These are phyloP conservation scores for Cocos nucifera DNA, from an alignment of 176 grass and related monocot genomes.

Conservation along the genomic window DNA sequence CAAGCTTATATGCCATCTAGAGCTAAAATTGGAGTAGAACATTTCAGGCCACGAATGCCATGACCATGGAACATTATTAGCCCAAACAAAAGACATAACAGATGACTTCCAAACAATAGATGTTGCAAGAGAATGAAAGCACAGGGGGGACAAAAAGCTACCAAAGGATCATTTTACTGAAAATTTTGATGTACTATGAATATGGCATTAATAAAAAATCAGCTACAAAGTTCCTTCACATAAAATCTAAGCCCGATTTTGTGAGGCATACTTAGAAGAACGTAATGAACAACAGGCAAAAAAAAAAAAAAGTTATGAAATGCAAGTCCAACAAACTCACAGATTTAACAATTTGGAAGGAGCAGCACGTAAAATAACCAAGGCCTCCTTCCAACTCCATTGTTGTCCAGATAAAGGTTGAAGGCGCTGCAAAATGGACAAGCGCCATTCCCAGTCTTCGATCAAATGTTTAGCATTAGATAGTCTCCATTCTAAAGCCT, in stretches of 20 bases:
- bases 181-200: slow-evolving; percentile 1
- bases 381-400: slow-evolving; percentile 96
- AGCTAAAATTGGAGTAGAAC: no score
- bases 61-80: no score
- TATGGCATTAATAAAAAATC: not conserved
- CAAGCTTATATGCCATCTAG: no score
- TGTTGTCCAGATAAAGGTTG: slow-evolving; percentile 56
- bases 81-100: no score
- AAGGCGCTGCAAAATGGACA: slow-evolving; percentile 75
- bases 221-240: no score
- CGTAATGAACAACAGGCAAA: no score
- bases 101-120: no score
- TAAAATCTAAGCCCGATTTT: no score
- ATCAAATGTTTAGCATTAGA: slow-evolving; percentile 59
- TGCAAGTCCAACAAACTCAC: slow-evolving; percentile 48
- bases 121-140: no score
- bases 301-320: not conserved
- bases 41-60: no score
- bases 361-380: slow-evolving; percentile 79
- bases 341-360: slow-evolving; percentile 93
- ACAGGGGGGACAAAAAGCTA: not conserved
- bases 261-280: no score
- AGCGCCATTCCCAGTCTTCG: slow-evolving; percentile 78
- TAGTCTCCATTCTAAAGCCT: slow-evolving; percentile 80
- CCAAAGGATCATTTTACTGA: not conserved